A percentile compares a stretch with the other conserved stretches of the same genome.
phyloP scores from a whole-genome alignment of 805 yeast species.

The Ogataea paraovalis region DNA sequence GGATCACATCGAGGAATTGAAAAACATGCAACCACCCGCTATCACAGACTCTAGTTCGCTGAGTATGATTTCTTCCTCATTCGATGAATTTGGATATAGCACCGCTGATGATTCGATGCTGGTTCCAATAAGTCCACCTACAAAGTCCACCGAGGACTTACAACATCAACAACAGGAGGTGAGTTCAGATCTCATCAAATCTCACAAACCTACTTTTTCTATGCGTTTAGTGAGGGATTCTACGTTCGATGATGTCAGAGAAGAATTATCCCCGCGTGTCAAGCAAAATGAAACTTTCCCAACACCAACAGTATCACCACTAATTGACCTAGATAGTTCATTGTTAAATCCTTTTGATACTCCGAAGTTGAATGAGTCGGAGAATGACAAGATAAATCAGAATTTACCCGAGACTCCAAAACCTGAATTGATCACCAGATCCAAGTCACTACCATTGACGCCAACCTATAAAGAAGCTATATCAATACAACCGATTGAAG shows the following conservation, averaged over 20 bases:
- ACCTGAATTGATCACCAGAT: neutral
- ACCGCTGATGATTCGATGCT: slow-evolving; percentile 16
- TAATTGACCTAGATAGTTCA: slow-evolving; percentile 1
- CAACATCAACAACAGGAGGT: neutral
- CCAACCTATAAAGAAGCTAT: neutral
- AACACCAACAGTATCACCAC: slow-evolving; percentile 9
- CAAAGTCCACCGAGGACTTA: neutral
- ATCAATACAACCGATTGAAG: neutral
- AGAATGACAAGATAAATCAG: neutral
- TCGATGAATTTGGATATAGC: slow-evolving; percentile 29
- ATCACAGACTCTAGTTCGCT: slow-evolving; percentile 11
- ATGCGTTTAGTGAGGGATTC: slow-evolving; percentile 24
- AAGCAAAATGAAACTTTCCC: slow-evolving; percentile 4
- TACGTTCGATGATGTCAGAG: slow-evolving; percentile 11
- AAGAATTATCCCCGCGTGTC: slow-evolving; percentile 5
- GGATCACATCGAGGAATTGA: neutral
- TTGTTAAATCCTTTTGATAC: slow-evolving; percentile 1
- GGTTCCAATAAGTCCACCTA: neutral
- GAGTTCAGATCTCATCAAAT: slow-evolving; percentile 1
- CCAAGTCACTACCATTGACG: slow-evolving; percentile 1
- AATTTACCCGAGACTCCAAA: neutral
- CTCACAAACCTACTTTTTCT: slow-evolving; percentile 17
- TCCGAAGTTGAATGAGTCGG: neutral
- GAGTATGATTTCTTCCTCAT: neutral
- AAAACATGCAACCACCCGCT: slow-evolving; percentile 2